Conservation (phyloP, 176 grass and related monocot species). For the Paspalum vaginatum region DNA sequence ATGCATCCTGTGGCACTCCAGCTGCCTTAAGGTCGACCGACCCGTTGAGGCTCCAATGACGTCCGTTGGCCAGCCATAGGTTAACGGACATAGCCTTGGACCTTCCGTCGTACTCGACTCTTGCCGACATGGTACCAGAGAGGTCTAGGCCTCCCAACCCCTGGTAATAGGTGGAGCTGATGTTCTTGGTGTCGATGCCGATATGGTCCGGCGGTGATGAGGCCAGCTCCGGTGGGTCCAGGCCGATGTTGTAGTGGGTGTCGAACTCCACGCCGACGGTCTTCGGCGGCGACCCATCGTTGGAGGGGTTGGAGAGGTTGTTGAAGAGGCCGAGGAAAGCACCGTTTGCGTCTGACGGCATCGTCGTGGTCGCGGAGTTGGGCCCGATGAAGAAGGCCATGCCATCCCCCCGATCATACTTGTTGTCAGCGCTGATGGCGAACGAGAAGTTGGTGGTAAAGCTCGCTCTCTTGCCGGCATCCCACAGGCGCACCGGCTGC, state of each 20-base stretch:
- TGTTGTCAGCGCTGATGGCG: not conserved
- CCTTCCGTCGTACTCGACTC: no score
- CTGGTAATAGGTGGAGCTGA: no score
- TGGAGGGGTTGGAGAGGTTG: not conserved
- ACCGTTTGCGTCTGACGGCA: not conserved
- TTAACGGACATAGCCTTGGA: no score
- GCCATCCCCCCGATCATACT: not conserved
- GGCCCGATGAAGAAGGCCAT: conserved; percentile 35
- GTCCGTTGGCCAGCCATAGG: no score
- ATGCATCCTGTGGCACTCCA: no score
- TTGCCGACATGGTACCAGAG: no score
- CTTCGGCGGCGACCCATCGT: no score
- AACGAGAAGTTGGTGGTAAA: conserved; percentile 10
- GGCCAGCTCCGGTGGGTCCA: not conserved
- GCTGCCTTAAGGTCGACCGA: no score
- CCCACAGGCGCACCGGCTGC: not conserved
- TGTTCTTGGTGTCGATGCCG: not conserved
- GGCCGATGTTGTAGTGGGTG: not conserved
- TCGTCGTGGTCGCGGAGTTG: not conserved
- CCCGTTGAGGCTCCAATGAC: no score
- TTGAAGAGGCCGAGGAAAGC: not conserved
- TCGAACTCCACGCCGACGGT: not conserved
- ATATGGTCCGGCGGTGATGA: not conserved
- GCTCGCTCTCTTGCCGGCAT: not conserved
- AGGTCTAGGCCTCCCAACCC: no score